These are phyloP conservation scores for Vickermania spadyakhi DNA, from an alignment of 208 protist species.

Conservation along the genomic window DNA sequence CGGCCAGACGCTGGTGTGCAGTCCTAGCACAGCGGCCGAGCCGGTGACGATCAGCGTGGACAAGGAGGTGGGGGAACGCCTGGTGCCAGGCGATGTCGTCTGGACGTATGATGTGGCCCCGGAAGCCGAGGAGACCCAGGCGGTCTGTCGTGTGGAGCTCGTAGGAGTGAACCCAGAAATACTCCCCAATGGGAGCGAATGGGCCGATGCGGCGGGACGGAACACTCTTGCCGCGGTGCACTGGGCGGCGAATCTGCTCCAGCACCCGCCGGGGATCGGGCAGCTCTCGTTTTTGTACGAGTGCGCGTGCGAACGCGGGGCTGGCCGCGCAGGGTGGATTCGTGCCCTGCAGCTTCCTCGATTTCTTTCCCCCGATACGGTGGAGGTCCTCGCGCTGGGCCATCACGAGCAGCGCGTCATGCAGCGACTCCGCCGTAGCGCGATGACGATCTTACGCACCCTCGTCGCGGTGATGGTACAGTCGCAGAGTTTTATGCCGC, in stretches of 20 bases:
- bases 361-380: constrained; percentile 26
- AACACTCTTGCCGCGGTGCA: constrained; percentile 28
- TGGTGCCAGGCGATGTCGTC: constrained; percentile 46
- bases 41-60: constrained; percentile 6
- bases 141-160: neutral
- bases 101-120: constrained; percentile 17
- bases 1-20: constrained; percentile 41
- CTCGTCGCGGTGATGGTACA: constrained; percentile 38
- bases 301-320: neutral
- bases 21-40: constrained; percentile 5
- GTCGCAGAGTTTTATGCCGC: constrained; percentile 33
- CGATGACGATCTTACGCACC: constrained; percentile 40
- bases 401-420: constrained; percentile 22
- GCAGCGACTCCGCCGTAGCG: constrained; percentile 34
- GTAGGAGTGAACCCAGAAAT: constrained; percentile 3
- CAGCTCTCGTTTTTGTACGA: constrained; percentile 61
- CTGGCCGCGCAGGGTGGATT: constrained; percentile 26
- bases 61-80: constrained; percentile 9
- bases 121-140: neutral
- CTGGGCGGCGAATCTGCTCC: constrained; percentile 38
- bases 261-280: constrained; percentile 47
- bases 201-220: constrained; percentile 43
- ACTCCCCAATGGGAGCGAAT: constrained; percentile 49
- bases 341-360: constrained; percentile 59
- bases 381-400: constrained; percentile 12